A percentile compares a stretch with the other conserved stretches of the same genome.
phyloP scores from a whole-genome alignment of 2,329 filamentous ascomycete genomes.

The Phialemoniopsis sp. region DNA sequence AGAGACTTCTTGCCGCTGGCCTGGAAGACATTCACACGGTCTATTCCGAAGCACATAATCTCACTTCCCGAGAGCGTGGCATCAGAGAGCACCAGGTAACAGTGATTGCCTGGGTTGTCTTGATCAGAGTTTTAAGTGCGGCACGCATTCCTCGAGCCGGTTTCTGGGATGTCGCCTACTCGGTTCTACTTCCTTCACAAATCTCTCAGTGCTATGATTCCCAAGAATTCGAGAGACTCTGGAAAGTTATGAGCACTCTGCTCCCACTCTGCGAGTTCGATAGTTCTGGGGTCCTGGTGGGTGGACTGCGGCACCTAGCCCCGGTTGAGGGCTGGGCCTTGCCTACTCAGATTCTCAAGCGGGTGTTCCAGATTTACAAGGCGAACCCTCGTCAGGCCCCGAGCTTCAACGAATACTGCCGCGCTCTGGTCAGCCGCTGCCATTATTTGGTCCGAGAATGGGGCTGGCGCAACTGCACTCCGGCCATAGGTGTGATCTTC shows the following conservation, averaged over 20 bases:
- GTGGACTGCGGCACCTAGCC: slow-evolving; percentile 27
- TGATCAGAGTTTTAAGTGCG: slow-evolving; percentile 49
- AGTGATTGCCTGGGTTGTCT: slow-evolving; percentile 53
- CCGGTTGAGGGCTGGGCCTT: slow-evolving; percentile 57
- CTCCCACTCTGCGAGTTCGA: slow-evolving; percentile 60
- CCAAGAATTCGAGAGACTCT: slow-evolving; percentile 47
- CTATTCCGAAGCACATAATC: slow-evolving; percentile 43
- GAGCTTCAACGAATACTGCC: slow-evolving; percentile 63
- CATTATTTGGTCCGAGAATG: slow-evolving; percentile 61
- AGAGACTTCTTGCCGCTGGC: slow-evolving; percentile 35
- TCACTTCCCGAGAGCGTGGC: slow-evolving; percentile 43
- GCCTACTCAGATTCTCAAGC: slow-evolving; percentile 51
- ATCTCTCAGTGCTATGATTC: slow-evolving; percentile 32
- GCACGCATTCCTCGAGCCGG: slow-evolving; percentile 44
- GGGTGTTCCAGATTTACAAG: slow-evolving; percentile 55
- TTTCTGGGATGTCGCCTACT: slow-evolving; percentile 58
- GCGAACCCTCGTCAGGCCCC: slow-evolving; percentile 49
- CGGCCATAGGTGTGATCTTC: slow-evolving; percentile 57
- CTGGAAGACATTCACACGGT: slow-evolving; percentile 35
- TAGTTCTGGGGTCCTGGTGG: slow-evolving; percentile 41
- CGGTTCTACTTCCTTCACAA: slow-evolving; percentile 31
- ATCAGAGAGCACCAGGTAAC: slow-evolving; percentile 40
- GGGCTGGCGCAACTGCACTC: slow-evolving; percentile 58
- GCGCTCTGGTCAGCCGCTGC: slow-evolving; percentile 55
- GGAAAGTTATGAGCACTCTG: slow-evolving; percentile 56